phyloP scores from a whole-genome alignment of 345 rosid genomes.

The Cochlearia excelsa region DNA sequence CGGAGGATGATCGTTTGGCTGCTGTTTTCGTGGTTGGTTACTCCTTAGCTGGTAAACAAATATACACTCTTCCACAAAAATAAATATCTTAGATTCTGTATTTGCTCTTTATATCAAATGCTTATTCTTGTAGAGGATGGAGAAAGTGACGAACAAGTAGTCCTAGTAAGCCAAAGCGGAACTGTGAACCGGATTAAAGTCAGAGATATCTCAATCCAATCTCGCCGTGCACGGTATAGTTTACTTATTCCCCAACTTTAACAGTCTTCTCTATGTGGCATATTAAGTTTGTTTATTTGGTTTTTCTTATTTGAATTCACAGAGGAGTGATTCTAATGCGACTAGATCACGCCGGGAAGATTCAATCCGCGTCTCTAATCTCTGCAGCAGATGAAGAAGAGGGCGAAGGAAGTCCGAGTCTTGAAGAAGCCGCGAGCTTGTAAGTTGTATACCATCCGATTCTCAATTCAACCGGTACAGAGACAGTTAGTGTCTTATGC shows the following conservation, averaged over 20 bases:
- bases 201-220: slow-evolving; percentile 81
- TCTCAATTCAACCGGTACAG: slow-evolving; percentile 15
- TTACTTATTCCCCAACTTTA: neutral
- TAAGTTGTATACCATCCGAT: slow-evolving; percentile 14
- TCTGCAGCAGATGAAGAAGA: slow-evolving; percentile 52
- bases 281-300: neutral
- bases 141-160: slow-evolving; percentile 91
- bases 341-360: slow-evolving; percentile 84
- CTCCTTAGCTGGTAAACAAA: slow-evolving; percentile 72
- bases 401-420: slow-evolving; percentile 35
- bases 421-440: slow-evolving; percentile 28
- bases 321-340: slow-evolving; percentile 97
- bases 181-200: slow-evolving; percentile 87
- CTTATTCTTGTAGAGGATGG: slow-evolving; percentile 57
- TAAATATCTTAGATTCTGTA: neutral
- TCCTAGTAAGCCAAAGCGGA: slow-evolving; percentile 92
- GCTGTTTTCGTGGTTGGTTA: slow-evolving; percentile 91
- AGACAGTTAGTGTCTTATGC: slow-evolving; percentile 16
- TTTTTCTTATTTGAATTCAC: slow-evolving; percentile 18
- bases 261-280: neutral
- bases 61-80: neutral
- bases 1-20: slow-evolving; percentile 68
- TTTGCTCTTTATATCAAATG: slow-evolving; percentile 14
- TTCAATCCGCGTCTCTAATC: slow-evolving; percentile 82
- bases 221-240: slow-evolving; percentile 76